Percentiles rank a stretch among this genome's conserved stretches.
phyloP scores from a whole-genome alignment of 2,329 filamentous ascomycete genomes.

The Magnaporthiopsis rhizophila region DNA sequence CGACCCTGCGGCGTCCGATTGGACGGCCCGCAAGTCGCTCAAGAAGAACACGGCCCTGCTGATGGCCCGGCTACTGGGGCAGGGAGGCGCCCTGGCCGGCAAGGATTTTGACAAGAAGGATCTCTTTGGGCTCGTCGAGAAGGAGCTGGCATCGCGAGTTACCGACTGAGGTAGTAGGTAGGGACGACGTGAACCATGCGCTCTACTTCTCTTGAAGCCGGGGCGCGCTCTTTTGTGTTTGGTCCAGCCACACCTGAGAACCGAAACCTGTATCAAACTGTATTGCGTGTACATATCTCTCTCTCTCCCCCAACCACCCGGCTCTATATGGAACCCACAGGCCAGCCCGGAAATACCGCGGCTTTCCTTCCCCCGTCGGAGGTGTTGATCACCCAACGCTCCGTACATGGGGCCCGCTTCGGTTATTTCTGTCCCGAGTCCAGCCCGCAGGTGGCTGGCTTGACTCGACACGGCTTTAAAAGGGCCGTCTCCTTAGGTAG shows the following conservation, averaged over 20 bases:
- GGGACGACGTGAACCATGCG: background rate
- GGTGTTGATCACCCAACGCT: background rate
- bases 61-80: constrained; percentile 51
- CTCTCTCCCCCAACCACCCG: background rate
- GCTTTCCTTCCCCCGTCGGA: background rate
- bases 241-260: background rate
- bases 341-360: background rate
- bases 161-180: background rate
- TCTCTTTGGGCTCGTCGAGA: constrained; percentile 54
- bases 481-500: too few species aligned
- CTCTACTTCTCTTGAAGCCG: background rate
- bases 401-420: background rate
- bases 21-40: constrained; percentile 12
- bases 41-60: constrained; percentile 49
- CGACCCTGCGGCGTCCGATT: constrained; percentile 31
- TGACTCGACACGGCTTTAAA: background rate
- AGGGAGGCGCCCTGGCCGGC: constrained; percentile 47
- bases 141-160: constrained; percentile 19
- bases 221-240: background rate
- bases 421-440: background rate
- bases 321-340: background rate
- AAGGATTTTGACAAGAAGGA: constrained; percentile 56
- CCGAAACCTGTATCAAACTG: background rate
- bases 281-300: background rate
- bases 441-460: background rate